phyloP scores from a whole-genome alignment of 2,329 filamentous ascomycete species.

The Plectosphaerella sp. region DNA sequence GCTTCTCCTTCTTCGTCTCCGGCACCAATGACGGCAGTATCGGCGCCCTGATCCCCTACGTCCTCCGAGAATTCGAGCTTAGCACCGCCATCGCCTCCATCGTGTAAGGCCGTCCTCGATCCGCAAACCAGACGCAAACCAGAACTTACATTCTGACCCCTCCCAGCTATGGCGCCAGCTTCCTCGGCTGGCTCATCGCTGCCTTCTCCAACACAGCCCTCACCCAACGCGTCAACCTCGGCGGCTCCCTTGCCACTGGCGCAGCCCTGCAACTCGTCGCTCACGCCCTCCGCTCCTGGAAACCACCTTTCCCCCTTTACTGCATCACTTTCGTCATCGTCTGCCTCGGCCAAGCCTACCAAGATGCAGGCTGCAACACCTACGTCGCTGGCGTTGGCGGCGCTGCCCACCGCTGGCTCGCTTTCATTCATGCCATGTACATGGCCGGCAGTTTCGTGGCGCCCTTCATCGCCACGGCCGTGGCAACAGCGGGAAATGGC shows the following conservation, averaged over 20 bases:
- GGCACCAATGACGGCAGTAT: conserved; percentile 62
- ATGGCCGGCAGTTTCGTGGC: conserved; percentile 51
- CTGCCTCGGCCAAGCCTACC: conserved; percentile 56
- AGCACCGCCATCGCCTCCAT: conserved; percentile 46
- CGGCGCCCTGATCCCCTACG: conserved; percentile 58
- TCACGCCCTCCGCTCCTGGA: conserved; percentile 51
- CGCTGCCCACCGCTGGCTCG: conserved; percentile 53
- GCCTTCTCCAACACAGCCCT: conserved; percentile 53
- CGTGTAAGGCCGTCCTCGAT: too few relatives aligned
- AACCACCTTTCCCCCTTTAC: conserved; percentile 52
- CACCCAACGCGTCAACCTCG: conserved; percentile 46
- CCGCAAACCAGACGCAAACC: too few relatives aligned
- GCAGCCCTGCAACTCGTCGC: conserved; percentile 49
- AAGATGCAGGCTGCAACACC: conserved; percentile 60
- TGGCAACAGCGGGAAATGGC: conserved; percentile 33
- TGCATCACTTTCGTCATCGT: conserved; percentile 54
- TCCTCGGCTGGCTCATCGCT: conserved; percentile 55
- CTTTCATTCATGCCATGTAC: conserved; percentile 62
- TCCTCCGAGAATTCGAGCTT: conserved; percentile 52
- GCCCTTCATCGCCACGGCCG: conserved; percentile 47
- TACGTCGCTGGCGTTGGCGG: conserved; percentile 48
- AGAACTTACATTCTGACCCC: too few relatives aligned
- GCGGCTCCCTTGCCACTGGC: conserved; percentile 51
- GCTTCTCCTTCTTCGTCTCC: conserved; percentile 61
- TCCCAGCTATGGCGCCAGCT: conserved; percentile 48